These are phyloP conservation scores for Carnegiea gigantea DNA, from an alignment of 179 eudicot genomes.

Conservation along the genomic window DNA sequence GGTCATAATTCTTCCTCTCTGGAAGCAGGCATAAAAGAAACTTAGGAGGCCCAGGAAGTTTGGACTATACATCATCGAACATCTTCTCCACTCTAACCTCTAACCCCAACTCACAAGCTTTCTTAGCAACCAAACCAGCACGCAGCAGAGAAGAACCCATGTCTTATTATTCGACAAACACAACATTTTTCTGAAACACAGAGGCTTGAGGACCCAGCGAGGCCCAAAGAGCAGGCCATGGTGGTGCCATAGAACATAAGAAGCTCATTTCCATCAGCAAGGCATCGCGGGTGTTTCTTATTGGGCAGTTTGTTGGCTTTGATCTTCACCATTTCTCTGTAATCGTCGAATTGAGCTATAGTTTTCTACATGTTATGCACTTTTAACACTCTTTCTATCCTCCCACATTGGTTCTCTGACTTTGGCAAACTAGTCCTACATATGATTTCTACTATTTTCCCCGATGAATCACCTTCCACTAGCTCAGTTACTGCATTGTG, in stretches of 20 bases:
- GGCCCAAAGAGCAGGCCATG: conserved; percentile 70
- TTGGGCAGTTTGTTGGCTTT: conserved; percentile 88
- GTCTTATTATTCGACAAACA: too few relatives aligned
- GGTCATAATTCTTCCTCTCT: conserved; percentile 72
- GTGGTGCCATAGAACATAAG: conserved; percentile 83
- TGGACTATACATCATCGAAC: conserved; percentile 67
- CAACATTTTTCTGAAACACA: conserved; percentile 74
- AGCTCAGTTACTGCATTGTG: too few relatives aligned
- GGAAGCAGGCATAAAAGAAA: conserved; percentile 77
- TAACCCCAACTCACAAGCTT: too few relatives aligned
- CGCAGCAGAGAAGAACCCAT: too few relatives aligned
- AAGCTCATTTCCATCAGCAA: conserved; percentile 93
- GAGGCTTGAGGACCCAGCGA: conserved; percentile 62
- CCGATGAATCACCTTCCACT: conserved; percentile 80
- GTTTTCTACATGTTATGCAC: conserved; percentile 94
- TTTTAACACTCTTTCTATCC: conserved; percentile 81
- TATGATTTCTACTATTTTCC: conserved; percentile 89
- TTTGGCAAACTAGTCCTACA: conserved; percentile 78
- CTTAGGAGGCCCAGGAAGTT: too few relatives aligned
- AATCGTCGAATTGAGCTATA: conserved; percentile 81
- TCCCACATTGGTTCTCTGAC: conserved; percentile 63
- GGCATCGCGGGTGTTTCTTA: conserved; percentile 89
- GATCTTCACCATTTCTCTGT: conserved; percentile 68
- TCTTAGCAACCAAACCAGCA: too few relatives aligned
- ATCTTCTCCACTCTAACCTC: conserved; percentile 77